Base-by-base conservation (phyloP, 2,329 filamentous ascomycete species). In the Fusarium duplospermum region DNA sequence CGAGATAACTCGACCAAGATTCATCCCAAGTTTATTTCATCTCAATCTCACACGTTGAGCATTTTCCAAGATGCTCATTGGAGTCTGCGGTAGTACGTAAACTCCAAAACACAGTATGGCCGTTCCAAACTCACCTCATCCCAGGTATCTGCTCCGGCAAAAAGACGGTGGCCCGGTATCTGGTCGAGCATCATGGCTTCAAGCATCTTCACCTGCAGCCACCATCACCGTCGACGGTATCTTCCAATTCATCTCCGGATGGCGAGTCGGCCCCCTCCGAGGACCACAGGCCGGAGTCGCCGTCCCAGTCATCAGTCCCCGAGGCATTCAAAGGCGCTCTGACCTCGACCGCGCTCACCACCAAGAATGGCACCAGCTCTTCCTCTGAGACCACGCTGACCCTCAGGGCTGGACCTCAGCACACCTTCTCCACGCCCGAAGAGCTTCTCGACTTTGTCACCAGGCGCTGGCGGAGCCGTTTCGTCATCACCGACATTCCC, bases 141-240 rank as follows among this genome's bases (percentile, higher is more conserved):
- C 27, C 79, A 96, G 95, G 94, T 79, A 96, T 98, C 78, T 98
- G 95, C 85, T 92, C 96, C 58, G 96, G 96, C 79, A 98, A 98
- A 86, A 92, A 91, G 81, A 94, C 94, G 11, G 94, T 98, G 74
- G 95, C 95, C 67, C 90, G 94, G 64, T 98, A 97, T 81, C 90
- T 99, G 10, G 90, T 95, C 73, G 89, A 95, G 73, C 90, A 95
- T 74, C 93, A 98, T 83, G 91, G 90, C 70, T 99, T 98, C 84
- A 91, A 89, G 70, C 90, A 90, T 56, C 88, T 98, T 66, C 88
- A 90, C 77, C 87, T 98, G 33, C 69, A 77, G 65, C 64, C 68
- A 56, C 64, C 69, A 33, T 65, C 64, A 31, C 58, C 64, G 33
- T 36, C 67, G 35, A 33, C 24, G 1, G 62, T n/a, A 29, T 56